These are phyloP conservation scores for Cyanodermella asteris DNA, from an alignment of 2,329 filamentous ascomycete species.

Conservation along the genomic window DNA sequence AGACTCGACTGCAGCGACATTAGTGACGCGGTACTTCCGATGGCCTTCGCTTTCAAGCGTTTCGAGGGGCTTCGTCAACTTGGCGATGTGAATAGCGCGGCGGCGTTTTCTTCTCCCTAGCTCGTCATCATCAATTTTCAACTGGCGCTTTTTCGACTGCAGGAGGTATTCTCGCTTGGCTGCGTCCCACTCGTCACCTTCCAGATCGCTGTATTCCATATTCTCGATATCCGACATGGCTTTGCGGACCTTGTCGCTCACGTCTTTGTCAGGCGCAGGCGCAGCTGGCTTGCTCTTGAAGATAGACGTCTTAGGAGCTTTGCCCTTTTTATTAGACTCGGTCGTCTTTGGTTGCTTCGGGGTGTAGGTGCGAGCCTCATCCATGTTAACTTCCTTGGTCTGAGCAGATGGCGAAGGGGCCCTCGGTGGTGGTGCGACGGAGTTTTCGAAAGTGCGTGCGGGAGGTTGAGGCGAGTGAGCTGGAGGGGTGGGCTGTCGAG, in stretches of 20 bases:
- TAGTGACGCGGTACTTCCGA: slow-evolving; percentile 50
- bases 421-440: slow-evolving; percentile 1
- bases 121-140: slow-evolving; percentile 44
- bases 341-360: slow-evolving; percentile 10
- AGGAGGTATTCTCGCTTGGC: slow-evolving; percentile 32
- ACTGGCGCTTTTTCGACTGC: slow-evolving; percentile 41
- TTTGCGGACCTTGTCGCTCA: slow-evolving; percentile 47
- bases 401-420: slow-evolving; percentile 5
- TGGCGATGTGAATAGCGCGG: slow-evolving; percentile 4
- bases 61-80: slow-evolving; percentile 22
- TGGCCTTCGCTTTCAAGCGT: slow-evolving; percentile 50
- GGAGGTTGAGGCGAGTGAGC: slow-evolving; percentile 4
- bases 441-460: slow-evolving; percentile 1
- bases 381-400: too few relatives aligned
- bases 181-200: slow-evolving; percentile 27
- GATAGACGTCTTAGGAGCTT: slow-evolving; percentile 30
- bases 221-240: slow-evolving; percentile 38
- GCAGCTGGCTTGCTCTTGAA: slow-evolving; percentile 36
- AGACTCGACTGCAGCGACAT: slow-evolving; percentile 61
- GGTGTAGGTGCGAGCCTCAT: slow-evolving; percentile 5
- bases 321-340: slow-evolving; percentile 8
- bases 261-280: slow-evolving; percentile 35
- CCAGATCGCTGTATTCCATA: slow-evolving; percentile 34
- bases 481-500: slow-evolving; percentile 27
- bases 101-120: slow-evolving; percentile 39